A percentile compares a stretch with the other conserved stretches of the same genome.
phyloP scores from a whole-genome alignment of 2,329 filamentous ascomycete genomes.

The Stachybotrys elegans region DNA sequence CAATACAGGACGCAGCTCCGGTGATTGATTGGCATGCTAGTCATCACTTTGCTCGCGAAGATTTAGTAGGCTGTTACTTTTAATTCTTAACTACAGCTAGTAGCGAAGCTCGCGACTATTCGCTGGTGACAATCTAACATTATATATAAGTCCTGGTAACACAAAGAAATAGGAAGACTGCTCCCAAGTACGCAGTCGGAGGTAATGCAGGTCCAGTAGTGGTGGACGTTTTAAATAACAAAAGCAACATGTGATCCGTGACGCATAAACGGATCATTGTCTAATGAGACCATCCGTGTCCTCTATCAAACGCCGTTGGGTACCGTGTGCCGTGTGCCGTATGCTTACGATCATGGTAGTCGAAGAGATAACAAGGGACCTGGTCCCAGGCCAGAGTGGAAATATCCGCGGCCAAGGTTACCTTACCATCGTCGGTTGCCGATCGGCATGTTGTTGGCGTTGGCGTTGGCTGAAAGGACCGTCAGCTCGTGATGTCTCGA shows the following conservation, averaged over 20 bases:
- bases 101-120: too few relatives aligned
- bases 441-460: constrained; percentile 47
- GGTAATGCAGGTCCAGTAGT: too few relatives aligned
- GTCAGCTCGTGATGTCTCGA: constrained; percentile 28
- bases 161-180: too few relatives aligned
- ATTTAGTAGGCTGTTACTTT: too few relatives aligned
- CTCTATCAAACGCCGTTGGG: constrained; percentile 26
- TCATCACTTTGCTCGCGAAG: too few relatives aligned
- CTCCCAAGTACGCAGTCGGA: too few relatives aligned
- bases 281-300: constrained; percentile 17
- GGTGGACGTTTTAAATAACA: too few relatives aligned
- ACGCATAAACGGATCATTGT: constrained; percentile 9
- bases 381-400: neutral
- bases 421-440: constrained; percentile 47
- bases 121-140: neutral
- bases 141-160: too few relatives aligned
- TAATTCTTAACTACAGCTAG: too few relatives aligned
- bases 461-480: constrained; percentile 38
- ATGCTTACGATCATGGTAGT: neutral
- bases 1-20: too few relatives aligned
- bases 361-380: neutral
- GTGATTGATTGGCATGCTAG: too few relatives aligned
- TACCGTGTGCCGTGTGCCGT: constrained; percentile 9
- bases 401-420: constrained; percentile 5
- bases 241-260: constrained; percentile 8